A percentile compares a stretch with the other conserved stretches of the same genome.
phyloP scores from a whole-genome alignment of 768 basidiomycete genomes.

The Leccinum obscurum region DNA sequence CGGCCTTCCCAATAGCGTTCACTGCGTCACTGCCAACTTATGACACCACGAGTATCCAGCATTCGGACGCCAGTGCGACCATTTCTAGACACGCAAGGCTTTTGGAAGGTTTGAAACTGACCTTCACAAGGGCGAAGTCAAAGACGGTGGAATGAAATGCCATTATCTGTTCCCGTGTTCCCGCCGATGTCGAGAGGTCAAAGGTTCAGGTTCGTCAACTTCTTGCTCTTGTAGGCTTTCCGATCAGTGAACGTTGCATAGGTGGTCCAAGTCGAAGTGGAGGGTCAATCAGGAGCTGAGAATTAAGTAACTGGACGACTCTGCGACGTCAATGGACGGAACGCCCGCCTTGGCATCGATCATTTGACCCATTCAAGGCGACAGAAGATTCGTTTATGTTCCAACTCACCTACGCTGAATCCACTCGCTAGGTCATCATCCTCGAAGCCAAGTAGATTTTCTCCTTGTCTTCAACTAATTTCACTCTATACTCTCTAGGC shows the following conservation, averaged over 20 bases:
- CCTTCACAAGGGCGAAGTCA: constrained; percentile 14
- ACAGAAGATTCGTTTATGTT: constrained; percentile 5
- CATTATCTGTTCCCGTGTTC: constrained; percentile 38
- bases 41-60: constrained; percentile 26
- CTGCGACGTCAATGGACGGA: too few relatives aligned
- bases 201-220: neutral
- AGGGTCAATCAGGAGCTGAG: too few relatives aligned
- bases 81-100: constrained; percentile 45
- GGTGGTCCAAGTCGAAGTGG: too few relatives aligned
- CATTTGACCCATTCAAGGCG: constrained; percentile 11
- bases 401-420: neutral
- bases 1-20: constrained; percentile 22
- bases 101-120: constrained; percentile 50
- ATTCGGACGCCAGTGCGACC: constrained; percentile 46
- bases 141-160: constrained; percentile 31
- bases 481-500: constrained; percentile 27
- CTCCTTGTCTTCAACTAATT: constrained; percentile 35
- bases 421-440: too few relatives aligned
- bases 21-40: neutral
- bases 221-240: too few relatives aligned
- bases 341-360: neutral
- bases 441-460: constrained; percentile 40
- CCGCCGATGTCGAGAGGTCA: constrained; percentile 38
- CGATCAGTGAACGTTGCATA: too few relatives aligned
- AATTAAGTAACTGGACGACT: too few relatives aligned